Evolutionary conservation across 164 flowering plant species (phyloP).

Genomic region (Umbilicus rupestris): DNA sequence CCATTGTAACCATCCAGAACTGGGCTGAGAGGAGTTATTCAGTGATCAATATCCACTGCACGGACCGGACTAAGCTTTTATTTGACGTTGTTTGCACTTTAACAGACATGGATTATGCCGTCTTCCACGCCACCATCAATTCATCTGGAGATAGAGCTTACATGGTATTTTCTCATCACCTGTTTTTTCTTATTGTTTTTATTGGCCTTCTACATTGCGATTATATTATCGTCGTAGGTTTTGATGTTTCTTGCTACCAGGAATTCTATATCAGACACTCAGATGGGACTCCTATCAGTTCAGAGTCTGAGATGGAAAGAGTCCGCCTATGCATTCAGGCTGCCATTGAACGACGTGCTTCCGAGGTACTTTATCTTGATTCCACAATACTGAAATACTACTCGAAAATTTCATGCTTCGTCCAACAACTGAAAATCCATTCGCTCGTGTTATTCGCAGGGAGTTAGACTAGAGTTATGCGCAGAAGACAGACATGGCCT

Average conservation of each 20-base stretch:
- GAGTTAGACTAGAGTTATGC: conserved; percentile 55
- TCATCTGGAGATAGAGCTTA: conserved; percentile 35
- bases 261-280: conserved; percentile 68
- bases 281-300: conserved; percentile 73
- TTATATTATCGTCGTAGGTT: neutral
- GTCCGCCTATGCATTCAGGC: conserved; percentile 69
- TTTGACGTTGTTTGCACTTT: conserved; percentile 64
- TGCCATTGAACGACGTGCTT: conserved; percentile 65
- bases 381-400: neutral
- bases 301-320: conserved; percentile 65
- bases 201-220: neutral
- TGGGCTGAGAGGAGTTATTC: conserved; percentile 55
- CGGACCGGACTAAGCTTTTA: conserved; percentile 48
- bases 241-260: conserved; percentile 23
- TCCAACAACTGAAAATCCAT: neutral
- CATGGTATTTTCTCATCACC: conserved; percentile 26
- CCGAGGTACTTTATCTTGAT: conserved; percentile 37
- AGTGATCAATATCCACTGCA: conserved; percentile 50
- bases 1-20: conserved; percentile 43
- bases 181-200: neutral
- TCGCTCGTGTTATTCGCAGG: conserved; percentile 24
- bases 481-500: conserved; percentile 49
- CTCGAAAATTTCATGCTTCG: neutral
- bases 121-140: conserved; percentile 52
- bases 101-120: conserved; percentile 67